Base-by-base conservation (phyloP, 371 early-diverging fungal genomes). In the Haplosporangium sp. region DNA sequence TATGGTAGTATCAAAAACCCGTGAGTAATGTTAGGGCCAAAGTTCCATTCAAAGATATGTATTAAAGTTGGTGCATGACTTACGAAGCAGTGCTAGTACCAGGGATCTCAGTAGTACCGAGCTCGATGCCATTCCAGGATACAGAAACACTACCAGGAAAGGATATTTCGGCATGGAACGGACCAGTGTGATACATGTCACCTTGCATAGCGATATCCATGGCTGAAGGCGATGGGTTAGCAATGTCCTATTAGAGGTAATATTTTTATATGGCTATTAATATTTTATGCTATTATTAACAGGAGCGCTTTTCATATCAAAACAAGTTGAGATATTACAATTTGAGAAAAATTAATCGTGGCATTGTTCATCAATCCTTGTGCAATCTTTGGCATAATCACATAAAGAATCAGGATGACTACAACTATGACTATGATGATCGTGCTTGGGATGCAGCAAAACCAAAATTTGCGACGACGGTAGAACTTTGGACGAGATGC, bases 311-410 rank as follows among this genome's bases (percentile, higher is more conserved):
- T 50, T 10, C 11, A 11, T 38, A 27, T 35, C 9, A 27, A 39
- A 15, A 53, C 45, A 45, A 45, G 13, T 45, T 27, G 17, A 0
- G 35, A 2, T 44, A 75, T 74, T 75, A 81, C 82, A 63, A 81
- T 74, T 27, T 71, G 67, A 2, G 61, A 44, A 37, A 81, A 71
- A 63, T 72, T 68, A 60, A 81, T 81, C 2, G 60, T 56, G n/a
- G 82, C 59, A 66, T 81, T 81, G 72, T 81, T 72, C 82, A 81
- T 81, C 37, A 81, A 44, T 13, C 72, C 69, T 56, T 91, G 91
- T 55, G 88, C 88, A 65, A 91, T 86, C 84, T 87, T 88, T 39
- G 90, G 90, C 85, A 91, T 87, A 57, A 87, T 86, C 4, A 91
- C 91, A 71, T 85, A 89, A 15, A 89, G 76, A 4, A 82, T 75